Conservation (phyloP, 495 filamentous ascomycete genomes). For the Penicillium goetzii region DNA sequence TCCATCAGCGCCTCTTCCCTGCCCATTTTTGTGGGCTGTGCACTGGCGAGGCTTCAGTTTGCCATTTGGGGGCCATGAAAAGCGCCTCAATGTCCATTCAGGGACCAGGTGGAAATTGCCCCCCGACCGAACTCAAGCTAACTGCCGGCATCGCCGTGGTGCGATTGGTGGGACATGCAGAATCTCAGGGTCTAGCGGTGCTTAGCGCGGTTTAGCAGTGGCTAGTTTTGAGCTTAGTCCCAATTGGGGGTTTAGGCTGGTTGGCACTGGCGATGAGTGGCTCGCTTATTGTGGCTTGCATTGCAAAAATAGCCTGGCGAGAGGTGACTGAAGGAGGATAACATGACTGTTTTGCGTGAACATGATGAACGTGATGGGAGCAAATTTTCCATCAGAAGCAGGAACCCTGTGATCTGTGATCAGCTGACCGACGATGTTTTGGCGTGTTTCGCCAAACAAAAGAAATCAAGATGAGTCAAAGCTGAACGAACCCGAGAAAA, state of each 20-base stretch:
- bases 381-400: not conserved
- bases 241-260: not conserved
- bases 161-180: not conserved
- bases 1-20: not conserved
- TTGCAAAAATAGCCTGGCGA: constrained; percentile 3
- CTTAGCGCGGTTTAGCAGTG: not conserved
- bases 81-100: not conserved
- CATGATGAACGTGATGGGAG: not conserved
- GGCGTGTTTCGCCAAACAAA: not conserved
- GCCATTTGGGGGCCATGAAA: constrained; percentile 3
- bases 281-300: constrained; percentile 1
- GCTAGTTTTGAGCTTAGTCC: not conserved
- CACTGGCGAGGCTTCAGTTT: constrained; percentile 1
- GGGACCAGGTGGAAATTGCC: constrained; percentile 1
- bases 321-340: not conserved
- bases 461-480: not conserved
- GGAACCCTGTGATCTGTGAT: not conserved
- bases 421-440: not conserved
- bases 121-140: not conserved
- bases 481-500: not conserved
- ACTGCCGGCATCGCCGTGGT: not conserved
- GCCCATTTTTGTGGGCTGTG: not conserved
- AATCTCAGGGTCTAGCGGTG: constrained; percentile 1
- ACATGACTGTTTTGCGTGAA: not conserved
- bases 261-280: constrained; percentile 2